Percentiles rank a stretch among this genome's conserved stretches.
Evolutionary conservation across 192 early-diverging fungal species (phyloP).

Genomic region (Coemansia sp.): DNA sequence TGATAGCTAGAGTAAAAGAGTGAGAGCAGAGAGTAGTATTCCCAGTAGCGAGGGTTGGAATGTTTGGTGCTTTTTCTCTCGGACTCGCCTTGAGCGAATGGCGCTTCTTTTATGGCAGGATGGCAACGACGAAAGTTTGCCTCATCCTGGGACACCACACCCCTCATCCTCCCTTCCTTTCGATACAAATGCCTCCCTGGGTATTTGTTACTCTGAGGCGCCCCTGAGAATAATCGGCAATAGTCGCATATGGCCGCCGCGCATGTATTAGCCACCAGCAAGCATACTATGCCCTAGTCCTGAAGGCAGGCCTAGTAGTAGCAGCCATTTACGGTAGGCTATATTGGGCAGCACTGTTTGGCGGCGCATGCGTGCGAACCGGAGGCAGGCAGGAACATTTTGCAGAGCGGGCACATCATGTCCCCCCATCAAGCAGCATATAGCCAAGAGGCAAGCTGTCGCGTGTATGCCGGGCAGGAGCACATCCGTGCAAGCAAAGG

Average conservation of each 20-base stretch:
- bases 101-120: not conserved
- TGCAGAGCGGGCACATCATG: not conserved
- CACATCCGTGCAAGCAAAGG: not conserved
- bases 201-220: not conserved
- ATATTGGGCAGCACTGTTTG: not conserved
- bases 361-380: conserved; percentile 2
- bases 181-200: not conserved
- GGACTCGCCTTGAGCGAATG: not conserved
- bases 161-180: not conserved
- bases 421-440: not conserved
- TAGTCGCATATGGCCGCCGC: not conserved
- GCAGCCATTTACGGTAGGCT: not conserved
- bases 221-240: not conserved
- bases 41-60: not conserved
- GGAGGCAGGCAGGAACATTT: not conserved
- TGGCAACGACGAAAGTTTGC: not conserved
- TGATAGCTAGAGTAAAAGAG: not conserved
- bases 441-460: not conserved
- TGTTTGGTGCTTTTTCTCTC: not conserved
- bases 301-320: not conserved
- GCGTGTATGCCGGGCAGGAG: not conserved
- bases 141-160: not conserved
- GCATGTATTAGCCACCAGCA: not conserved
- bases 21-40: not conserved
- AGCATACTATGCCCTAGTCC: not conserved